phyloP scores from a whole-genome alignment of 176 grass and related monocot species.

The Typha latifolia region DNA sequence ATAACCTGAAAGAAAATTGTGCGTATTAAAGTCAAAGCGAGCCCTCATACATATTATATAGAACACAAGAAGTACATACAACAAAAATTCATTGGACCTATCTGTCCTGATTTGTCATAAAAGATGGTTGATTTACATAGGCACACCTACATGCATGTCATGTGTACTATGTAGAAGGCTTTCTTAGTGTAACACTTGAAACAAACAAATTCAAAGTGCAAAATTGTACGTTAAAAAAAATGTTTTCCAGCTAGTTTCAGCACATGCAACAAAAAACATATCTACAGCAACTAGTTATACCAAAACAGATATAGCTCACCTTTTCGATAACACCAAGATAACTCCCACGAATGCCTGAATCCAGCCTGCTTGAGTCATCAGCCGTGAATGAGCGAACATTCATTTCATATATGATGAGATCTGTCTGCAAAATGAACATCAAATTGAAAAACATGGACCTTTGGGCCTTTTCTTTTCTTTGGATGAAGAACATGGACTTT shows the following conservation, averaged over 20 bases:
- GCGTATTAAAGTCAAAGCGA: neutral
- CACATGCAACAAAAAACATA: neutral
- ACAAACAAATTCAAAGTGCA: neutral
- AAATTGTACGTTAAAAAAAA: neutral
- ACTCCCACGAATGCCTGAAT: slow-evolving; percentile 53
- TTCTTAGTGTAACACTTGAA: neutral
- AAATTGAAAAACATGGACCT: neutral
- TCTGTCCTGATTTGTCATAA: too few species aligned
- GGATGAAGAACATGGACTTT: neutral
- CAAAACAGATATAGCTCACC: slow-evolving; percentile 33
- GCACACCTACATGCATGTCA: neutral
- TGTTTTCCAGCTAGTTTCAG: neutral
- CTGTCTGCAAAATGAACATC: slow-evolving; percentile 57
- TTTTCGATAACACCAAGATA: slow-evolving; percentile 96
- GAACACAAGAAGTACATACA: neutral
- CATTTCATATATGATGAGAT: slow-evolving; percentile 99
- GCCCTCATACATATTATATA: neutral
- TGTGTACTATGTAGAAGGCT: neutral
- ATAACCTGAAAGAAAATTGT: neutral
- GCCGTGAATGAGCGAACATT: slow-evolving; percentile 82
- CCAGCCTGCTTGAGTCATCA: slow-evolving; percentile 63
- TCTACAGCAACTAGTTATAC: neutral
- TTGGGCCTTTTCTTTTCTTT: neutral
- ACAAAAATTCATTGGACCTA: neutral
- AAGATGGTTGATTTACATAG: too few species aligned